phyloP scores from a whole-genome alignment of 148 eudicot genomes.

The Rhododendron simsii region DNA sequence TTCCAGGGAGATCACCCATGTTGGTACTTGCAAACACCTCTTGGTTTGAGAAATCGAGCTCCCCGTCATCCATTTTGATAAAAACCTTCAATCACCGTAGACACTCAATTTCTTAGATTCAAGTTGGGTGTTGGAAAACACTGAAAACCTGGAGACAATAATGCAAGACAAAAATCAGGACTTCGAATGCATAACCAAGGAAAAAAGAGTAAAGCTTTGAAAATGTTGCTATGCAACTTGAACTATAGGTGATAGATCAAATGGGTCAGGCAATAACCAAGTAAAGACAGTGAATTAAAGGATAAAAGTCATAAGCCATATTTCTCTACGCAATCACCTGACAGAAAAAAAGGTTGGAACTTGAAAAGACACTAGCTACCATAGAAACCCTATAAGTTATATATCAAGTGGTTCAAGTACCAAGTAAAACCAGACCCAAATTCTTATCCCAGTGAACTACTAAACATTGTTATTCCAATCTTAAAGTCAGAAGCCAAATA shows the following conservation, averaged over 20 bases:
- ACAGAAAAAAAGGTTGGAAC: background rate
- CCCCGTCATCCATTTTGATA: constrained; percentile 65
- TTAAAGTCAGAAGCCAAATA: background rate
- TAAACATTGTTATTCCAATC: background rate
- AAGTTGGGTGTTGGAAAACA: background rate
- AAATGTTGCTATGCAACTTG: background rate
- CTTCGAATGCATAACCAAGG: background rate
- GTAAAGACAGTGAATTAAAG: background rate
- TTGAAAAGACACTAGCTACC: background rate
- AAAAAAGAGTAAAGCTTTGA: background rate
- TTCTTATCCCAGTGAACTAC: background rate
- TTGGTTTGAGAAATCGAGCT: constrained; percentile 79
- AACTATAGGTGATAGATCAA: background rate
- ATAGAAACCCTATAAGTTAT: background rate
- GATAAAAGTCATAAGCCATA: background rate
- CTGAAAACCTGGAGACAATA: background rate
- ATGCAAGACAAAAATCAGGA: background rate
- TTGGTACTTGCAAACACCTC: constrained; percentile 56
- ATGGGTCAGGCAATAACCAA: background rate
- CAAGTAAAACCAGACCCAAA: background rate
- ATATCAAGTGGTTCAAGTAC: background rate
- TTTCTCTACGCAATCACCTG: background rate
- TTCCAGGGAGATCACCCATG: constrained; percentile 52
- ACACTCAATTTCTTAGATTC: background rate
- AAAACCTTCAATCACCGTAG: background rate